Percentiles rank a stretch among this genome's conserved stretches.
phyloP scores from a whole-genome alignment of 108 stramenopile species.

The Seminavis robusta region DNA sequence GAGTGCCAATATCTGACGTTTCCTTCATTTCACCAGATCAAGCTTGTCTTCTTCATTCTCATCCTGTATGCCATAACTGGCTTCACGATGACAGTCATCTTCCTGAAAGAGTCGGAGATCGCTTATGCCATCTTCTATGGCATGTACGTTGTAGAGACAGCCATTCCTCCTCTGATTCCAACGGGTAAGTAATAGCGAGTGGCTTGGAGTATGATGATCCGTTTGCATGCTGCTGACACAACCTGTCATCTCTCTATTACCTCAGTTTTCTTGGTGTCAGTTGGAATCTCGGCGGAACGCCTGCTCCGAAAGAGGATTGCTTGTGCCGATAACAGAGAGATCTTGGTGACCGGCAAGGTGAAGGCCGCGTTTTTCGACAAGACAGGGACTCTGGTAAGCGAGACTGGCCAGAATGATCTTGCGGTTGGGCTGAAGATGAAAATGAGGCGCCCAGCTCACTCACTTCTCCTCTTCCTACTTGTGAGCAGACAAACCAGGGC shows the following conservation, averaged over 20 bases:
- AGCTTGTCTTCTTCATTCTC: constrained; percentile 47
- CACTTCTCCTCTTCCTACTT: no score
- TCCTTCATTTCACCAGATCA: no score
- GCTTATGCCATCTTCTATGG: no score
- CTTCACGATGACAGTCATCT: constrained; percentile 27
- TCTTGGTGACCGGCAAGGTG: constrained; percentile 83
- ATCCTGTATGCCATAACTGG: constrained; percentile 38
- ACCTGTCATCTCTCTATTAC: no score
- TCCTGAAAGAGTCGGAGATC: constrained; percentile 49
- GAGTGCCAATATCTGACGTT: no score
- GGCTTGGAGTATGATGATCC: no score
- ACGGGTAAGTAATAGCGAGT: no score
- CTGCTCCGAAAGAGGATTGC: constrained; percentile 50
- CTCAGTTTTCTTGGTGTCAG: constrained; percentile 65
- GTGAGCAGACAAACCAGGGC: constrained; percentile 71
- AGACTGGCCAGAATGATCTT: no score
- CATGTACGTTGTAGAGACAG: constrained; percentile 40
- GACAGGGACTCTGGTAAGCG: constrained; percentile 74
- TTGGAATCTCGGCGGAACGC: constrained; percentile 56
- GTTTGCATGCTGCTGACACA: no score
- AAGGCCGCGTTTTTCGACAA: constrained; percentile 88
- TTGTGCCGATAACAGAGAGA: constrained; percentile 60
- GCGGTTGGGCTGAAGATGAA: no score
- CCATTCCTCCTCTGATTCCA: constrained; percentile 54
- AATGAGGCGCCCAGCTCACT: no score